phyloP scores from a whole-genome alignment of 345 rosid species.

The Odontarrhena argentea region DNA sequence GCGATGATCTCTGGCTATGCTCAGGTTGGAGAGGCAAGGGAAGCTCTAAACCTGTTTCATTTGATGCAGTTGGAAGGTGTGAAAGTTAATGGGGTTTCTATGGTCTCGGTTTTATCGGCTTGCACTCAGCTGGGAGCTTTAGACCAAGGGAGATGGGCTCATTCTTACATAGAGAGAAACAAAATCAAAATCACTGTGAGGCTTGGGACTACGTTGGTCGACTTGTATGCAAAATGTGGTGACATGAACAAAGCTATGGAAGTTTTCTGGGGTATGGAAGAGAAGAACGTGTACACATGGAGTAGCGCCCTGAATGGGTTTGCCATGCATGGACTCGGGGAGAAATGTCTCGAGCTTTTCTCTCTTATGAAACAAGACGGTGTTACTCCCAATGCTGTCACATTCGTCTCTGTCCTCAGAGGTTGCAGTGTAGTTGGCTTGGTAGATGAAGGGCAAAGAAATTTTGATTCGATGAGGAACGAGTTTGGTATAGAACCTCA shows the following conservation, averaged over 20 bases:
- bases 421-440: constrained; percentile 62
- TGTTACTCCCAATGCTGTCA: constrained; percentile 53
- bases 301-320: constrained; percentile 58
- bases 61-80: constrained; percentile 63
- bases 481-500: constrained; percentile 57
- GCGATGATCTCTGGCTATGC: constrained; percentile 64
- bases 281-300: constrained; percentile 65
- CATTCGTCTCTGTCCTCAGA: constrained; percentile 57
- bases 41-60: constrained; percentile 57
- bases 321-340: constrained; percentile 60
- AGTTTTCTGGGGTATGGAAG: constrained; percentile 56
- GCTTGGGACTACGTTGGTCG: constrained; percentile 61
- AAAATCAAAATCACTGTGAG: constrained; percentile 49
- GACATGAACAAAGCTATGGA: constrained; percentile 58
- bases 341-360: constrained; percentile 57
- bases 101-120: constrained; percentile 64
- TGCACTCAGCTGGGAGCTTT: constrained; percentile 61
- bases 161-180: constrained; percentile 56
- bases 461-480: constrained; percentile 53
- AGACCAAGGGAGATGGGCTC: constrained; percentile 71
- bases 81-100: constrained; percentile 54
- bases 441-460: constrained; percentile 54
- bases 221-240: constrained; percentile 68
- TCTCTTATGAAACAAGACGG: constrained; percentile 49
- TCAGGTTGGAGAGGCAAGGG: constrained; percentile 52